Evolutionary conservation across 139 green algal genomes (phyloP), one percentile per base, ranked within the genome.

Genomic region (Haematococcus lacustris): DNA sequence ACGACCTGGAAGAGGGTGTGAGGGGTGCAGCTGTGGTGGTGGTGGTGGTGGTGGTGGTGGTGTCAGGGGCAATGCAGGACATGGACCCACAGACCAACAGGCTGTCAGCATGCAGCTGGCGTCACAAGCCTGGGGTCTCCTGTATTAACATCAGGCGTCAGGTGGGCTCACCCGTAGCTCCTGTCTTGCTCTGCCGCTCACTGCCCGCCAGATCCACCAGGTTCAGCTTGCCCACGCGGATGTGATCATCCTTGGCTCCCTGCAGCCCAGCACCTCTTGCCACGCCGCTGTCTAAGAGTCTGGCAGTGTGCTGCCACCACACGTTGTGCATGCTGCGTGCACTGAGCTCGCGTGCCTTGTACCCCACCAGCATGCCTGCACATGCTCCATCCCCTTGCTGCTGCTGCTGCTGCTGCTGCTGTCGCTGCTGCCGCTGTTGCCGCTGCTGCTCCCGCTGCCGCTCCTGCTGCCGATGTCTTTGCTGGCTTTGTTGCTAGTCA

Each of bases 201-300:
- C 68, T 86, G 32, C 92, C 93, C 3, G 93, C 93, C 38, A 97
- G 78, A 66, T 97, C 93, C 33, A 97, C 91, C 68, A 97, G 68
- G 77, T 96, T 92, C 25, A 97, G 85, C 81, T 94, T 95, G 38
- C 89, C 87, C 38, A 91, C 84, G 9, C 84, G 77, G 32, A 96
- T 83, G 75, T 92, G 83, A 30, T 76, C 86, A 43, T 85, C 78
- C 51, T 73, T 9, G 9, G 17, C 9, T 17, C 43, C 43, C 9
- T 53, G 43, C 9, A 28, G 43, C 9, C 43, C 43, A 53, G 43
- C 43, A 53, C 43, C 9, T 17, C 9, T 17, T 28, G 43, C 9
- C 43, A 53, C 43, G 17, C 43, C 9, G 6, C 64, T 70, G 17
- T 57, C 37, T 72, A 25, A 21, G 38, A 37, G 39, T 41, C 38